A percentile compares a stretch with the other conserved stretches of the same genome.
These are phyloP conservation scores for Candida nemodendra DNA, from an alignment of 805 yeast genomes.

Conservation along the genomic window DNA sequence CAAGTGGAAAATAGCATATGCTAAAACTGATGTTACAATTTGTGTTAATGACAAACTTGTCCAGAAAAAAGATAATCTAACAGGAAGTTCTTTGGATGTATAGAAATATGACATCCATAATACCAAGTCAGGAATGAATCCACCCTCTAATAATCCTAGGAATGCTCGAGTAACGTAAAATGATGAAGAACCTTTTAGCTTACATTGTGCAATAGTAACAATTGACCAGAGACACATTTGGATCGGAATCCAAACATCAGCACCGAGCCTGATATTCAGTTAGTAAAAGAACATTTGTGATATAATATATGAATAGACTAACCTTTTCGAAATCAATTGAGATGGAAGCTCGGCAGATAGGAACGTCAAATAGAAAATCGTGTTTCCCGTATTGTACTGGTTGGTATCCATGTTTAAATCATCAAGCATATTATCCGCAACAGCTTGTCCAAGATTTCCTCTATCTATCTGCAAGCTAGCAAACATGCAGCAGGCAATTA, in stretches of 20 bases:
- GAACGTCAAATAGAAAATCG: conserved; percentile 51
- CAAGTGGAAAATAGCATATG: conserved; percentile 53
- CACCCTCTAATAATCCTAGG: conserved; percentile 63
- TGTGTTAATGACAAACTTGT: conserved; percentile 50
- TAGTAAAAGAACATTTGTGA: conserved; percentile 16
- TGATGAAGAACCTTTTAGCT: conserved; percentile 38
- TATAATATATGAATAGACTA: conserved; percentile 36
- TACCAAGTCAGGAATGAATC: conserved; percentile 64
- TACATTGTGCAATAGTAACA: conserved; percentile 53
- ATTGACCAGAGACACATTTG: conserved; percentile 58
- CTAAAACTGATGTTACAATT: conserved; percentile 42
- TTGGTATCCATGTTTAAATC: conserved; percentile 52
- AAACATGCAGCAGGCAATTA: conserved; percentile 59
- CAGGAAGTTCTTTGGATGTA: conserved; percentile 55
- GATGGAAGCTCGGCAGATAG: conserved; percentile 61
- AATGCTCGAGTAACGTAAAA: conserved; percentile 50
- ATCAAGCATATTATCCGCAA: conserved; percentile 51
- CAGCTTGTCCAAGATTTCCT: conserved; percentile 51
- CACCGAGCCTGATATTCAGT: not conserved
- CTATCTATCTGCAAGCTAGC: conserved; percentile 57
- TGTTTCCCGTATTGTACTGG: conserved; percentile 57
- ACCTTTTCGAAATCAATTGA: conserved; percentile 55
- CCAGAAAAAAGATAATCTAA: conserved; percentile 61
- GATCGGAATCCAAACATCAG: conserved; percentile 41
- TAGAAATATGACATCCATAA: conserved; percentile 68